phyloP scores from a whole-genome alignment of 768 basidiomycete species.

The Kwoniella mangroviensis region DNA sequence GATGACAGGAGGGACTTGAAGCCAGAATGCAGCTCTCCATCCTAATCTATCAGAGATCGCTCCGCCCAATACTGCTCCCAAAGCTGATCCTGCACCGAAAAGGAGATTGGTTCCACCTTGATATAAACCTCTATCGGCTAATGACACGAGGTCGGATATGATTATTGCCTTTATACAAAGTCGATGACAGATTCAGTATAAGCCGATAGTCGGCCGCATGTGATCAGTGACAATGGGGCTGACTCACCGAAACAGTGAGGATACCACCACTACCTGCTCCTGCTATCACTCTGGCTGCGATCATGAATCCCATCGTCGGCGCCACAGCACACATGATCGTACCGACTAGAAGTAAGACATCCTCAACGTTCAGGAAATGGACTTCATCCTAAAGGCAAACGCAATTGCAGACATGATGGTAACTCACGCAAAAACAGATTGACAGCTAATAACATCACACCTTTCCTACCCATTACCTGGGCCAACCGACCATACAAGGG shows the following conservation, averaged over 20 bases:
- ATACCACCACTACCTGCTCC: conserved; percentile 46
- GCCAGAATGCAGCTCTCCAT: conserved; percentile 48
- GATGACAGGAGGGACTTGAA: conserved; percentile 42
- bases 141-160: conserved; percentile 48
- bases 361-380: too few relatives aligned
- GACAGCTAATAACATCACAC: conserved; percentile 37
- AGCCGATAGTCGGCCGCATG: too few relatives aligned
- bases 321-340: conserved; percentile 41
- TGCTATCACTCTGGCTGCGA: conserved; percentile 38
- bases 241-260: conserved; percentile 44
- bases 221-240: too few relatives aligned
- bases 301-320: conserved; percentile 36
- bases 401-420: background rate
- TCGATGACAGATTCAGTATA: background rate
- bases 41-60: conserved; percentile 41
- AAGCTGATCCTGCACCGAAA: conserved; percentile 39
- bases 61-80: conserved; percentile 47
- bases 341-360: conserved; percentile 22
- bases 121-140: conserved; percentile 51
- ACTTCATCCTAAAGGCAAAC: too few relatives aligned
- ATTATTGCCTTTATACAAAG: conserved; percentile 41
- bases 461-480: conserved; percentile 39
- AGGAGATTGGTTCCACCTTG: conserved; percentile 49
- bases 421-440: conserved; percentile 33
- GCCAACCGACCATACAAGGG: conserved; percentile 45